Conservation (phyloP, 1,139 yeast species). For the Wickerhamomyces sp. region DNA sequence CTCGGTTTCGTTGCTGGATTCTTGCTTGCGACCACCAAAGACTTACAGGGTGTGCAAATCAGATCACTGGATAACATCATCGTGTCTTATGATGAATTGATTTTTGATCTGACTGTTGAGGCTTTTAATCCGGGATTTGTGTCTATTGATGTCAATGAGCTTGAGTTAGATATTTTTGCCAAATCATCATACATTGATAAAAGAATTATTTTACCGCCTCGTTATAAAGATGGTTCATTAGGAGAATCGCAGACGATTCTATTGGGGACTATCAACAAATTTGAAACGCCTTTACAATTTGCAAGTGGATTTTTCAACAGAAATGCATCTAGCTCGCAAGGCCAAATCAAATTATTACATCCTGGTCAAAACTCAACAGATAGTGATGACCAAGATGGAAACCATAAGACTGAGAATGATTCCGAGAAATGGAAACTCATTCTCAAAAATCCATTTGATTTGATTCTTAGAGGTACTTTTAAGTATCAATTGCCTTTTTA, state of each 20-base stretch:
- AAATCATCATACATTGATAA: slow-evolving; percentile 50
- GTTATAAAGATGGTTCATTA: slow-evolving; percentile 11
- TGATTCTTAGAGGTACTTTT: slow-evolving; percentile 78
- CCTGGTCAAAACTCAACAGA: slow-evolving; percentile 71
- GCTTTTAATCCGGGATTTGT: slow-evolving; percentile 89
- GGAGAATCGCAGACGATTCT: slow-evolving; percentile 56
- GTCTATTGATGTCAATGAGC: slow-evolving; percentile 57
- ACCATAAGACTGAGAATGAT: slow-evolving; percentile 35
- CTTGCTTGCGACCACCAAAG: slow-evolving; percentile 81
- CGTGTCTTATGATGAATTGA: slow-evolving; percentile 79
- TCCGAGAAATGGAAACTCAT: slow-evolving; percentile 66
- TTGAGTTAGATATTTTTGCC: slow-evolving; percentile 85
- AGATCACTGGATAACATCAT: slow-evolving; percentile 62
- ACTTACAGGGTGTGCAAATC: slow-evolving; percentile 63
- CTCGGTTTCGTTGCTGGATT: slow-evolving; percentile 82
- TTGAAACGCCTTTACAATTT: slow-evolving; percentile 74
- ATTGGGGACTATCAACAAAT: slow-evolving; percentile 59
- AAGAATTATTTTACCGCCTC: slow-evolving; percentile 12
- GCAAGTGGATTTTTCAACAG: slow-evolving; percentile 75
- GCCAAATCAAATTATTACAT: slow-evolving; percentile 64
- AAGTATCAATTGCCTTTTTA: slow-evolving; percentile 72
- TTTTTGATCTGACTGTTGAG: slow-evolving; percentile 71
- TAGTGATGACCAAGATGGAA: slow-evolving; percentile 22
- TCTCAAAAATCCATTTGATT: slow-evolving; percentile 78
- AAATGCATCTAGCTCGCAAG: slow-evolving; percentile 50